Evolutionary conservation across 768 basidiomycete genomes (phyloP), one percentile per base, ranked within the genome.

Genomic region (Rhodotorula paludigena): DNA sequence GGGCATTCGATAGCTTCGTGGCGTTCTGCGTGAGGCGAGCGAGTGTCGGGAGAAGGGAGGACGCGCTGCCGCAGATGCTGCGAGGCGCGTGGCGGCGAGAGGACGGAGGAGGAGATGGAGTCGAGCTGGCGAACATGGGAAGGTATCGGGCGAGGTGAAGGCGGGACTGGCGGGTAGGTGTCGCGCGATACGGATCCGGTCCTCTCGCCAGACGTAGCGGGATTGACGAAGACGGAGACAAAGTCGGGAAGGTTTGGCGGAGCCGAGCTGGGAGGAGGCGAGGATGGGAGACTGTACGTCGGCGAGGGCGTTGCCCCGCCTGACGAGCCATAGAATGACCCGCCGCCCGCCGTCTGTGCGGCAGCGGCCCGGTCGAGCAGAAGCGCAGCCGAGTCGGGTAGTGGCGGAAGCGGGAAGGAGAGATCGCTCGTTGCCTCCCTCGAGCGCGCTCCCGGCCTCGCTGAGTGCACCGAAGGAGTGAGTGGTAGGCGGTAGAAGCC

Each of bases 401-500:
- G 1, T 5, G 49, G 59, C 12, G 59, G 59, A 5, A 60, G 38
- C 12, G 59, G 59, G 59, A 60, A 52, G 2, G 49, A 18, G 1
- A n/a, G 6, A 21, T 36, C 36, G 28, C 42, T 42, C 18, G 39
- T 36, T 15, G 12, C 21, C 25, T 23, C 14, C n/a, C n/a, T n/a
- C n/a, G n/a, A n/a, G n/a, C n/a, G 35, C 20, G 18, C 25, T n/a
- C 8, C 44, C 23, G 35, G 3, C 32, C 20, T 7, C 8, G 21
- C 3, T 25, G 30, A 33, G 14, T 11, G 23, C 25, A 18, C 20
- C 20, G 14, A 49, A 2, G 47, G 57, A 20, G 57, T 47, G 44
- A 47, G 33, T 0, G 57, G 57, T 7, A 51, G 28, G 47, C 48
- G 58, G 38, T 60, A 60, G 48, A 60, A 60, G 33, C 58, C 58